Evolutionary conservation across 176 grass and related monocot species (phyloP).

Genomic region (Zoysia japonica): DNA sequence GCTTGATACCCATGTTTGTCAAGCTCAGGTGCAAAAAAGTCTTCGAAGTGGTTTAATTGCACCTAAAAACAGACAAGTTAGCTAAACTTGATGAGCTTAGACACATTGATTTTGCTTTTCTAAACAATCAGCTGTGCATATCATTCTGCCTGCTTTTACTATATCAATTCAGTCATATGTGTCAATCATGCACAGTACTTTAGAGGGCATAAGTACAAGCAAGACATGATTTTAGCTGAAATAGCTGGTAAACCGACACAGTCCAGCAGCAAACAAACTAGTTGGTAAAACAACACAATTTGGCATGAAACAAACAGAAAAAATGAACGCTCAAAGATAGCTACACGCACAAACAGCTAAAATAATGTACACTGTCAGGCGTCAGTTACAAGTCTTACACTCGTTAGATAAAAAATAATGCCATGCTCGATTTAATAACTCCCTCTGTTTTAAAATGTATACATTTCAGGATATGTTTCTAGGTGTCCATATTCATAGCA

Average conservation of each 20-base stretch:
- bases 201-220: no score
- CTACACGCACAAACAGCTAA: not conserved
- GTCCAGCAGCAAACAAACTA: no score
- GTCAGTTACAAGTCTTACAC: not conserved
- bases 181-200: no score
- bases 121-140: not conserved
- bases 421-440: conserved; percentile 3
- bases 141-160: not conserved
- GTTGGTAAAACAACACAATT: not conserved
- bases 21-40: conserved; percentile 95
- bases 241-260: not conserved
- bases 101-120: conserved; percentile 2
- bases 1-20: conserved; percentile 99
- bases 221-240: not conserved
- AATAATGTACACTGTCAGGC: not conserved
- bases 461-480: no score
- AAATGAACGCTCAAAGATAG: not conserved
- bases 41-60: conserved; percentile 87
- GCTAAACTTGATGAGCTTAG: conserved; percentile 4
- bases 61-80: conserved; percentile 56
- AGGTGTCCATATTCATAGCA: no score
- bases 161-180: no score
- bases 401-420: not conserved
- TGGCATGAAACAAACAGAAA: conserved; percentile 3
- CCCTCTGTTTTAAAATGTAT: no score